Evolutionary conservation across 345 rosid genomes (phyloP), one percentile per base, ranked within the genome.

Genomic region (Gossypium rotundifolium): DNA sequence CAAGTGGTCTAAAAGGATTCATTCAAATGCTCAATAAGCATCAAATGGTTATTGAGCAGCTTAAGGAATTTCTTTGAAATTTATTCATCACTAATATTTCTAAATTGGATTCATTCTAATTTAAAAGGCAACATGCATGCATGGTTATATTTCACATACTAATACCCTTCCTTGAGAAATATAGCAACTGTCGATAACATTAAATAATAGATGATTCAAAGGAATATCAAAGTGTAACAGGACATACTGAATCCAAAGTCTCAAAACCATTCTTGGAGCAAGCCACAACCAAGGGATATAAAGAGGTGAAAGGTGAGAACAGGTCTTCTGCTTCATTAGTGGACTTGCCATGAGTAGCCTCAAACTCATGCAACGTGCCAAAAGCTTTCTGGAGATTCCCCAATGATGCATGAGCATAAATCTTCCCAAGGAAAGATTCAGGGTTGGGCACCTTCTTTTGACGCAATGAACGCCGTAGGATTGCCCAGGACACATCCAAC

Each of bases 221-320:
- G 65, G 48, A 74, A 49, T 40, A 73, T 54, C 1, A 10, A 22
- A 60, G 17, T 74, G 68, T 67, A 69, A 49, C 22, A 11, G 70
- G 71, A 74, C 78, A 85, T 90, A 93, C 98, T 75, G 79, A 79
- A 81, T 95, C 98, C 85, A 95, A 78, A 44, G 97, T 87, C 85
- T 85, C 97, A 72, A 89, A 93, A 52, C 97, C 97, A 70, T 88
- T 93, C 84, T 85, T 87, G 76, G 93, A 81, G 91, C 94, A 95
- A 1, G 97, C 97, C 77, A 87, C 78, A 68, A 83, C 99, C 81
- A 95, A 80, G 4, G 99, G 97, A 70, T 84, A 40, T 67, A 95
- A 75, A 12, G 91, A 90, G 78, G 91, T 88, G 78, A 95, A 95
- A 44, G 99, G 99, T 9, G 96, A 95, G 77, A 95, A 89, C 77